Evolutionary conservation across 106 monocot species (phyloP), one percentile per base, ranked within the genome.

Genomic region (Narthecium ossifragum): DNA sequence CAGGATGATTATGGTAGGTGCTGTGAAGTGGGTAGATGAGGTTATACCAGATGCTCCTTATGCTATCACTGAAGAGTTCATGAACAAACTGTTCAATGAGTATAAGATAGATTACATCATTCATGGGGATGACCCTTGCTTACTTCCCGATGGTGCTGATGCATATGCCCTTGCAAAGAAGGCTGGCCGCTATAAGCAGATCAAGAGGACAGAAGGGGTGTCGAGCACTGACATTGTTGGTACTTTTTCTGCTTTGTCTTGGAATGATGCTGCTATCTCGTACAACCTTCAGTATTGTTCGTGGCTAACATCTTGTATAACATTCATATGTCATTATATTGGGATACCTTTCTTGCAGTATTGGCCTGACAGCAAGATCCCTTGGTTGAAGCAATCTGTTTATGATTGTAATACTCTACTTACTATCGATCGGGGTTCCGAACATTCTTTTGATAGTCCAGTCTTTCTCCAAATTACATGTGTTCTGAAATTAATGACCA

Each of bases 91-190:
- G 53, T 87, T 87, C 58, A 78, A 77, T 43, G 82, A 87, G 61
- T 79, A 82, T 63, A 65, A 78, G 17, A 87, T 87, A 51, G 86
- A 87, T 51, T 87, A 87, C 59, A 87, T 87, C 55, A 87, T 87
- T 43, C 86, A 87, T 75, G 86, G 86, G 11, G 86, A 87, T 62
- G 86, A 87, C 60, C 86, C 86, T 57, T 87, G 86, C 26, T 71
- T 87, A 55, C 82, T 87, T 30, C 86, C 86, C 14, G 86, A 87
- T 83, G 94, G 94, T 53, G 83, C 80, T 56, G 94, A 94, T 83
- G 94, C 94, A 53, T 94, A 94, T 80, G 94, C 89, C 46, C 83
- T 94, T 64, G 94, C 94, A 41, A 94, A 90, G 73, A 94, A 94
- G 68, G 86, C 64, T 49, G 75, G 82, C 22, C 82, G 82, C 0